Evolutionary conservation across 345 rosid species (phyloP).

Genomic region (Populus simonii): DNA sequence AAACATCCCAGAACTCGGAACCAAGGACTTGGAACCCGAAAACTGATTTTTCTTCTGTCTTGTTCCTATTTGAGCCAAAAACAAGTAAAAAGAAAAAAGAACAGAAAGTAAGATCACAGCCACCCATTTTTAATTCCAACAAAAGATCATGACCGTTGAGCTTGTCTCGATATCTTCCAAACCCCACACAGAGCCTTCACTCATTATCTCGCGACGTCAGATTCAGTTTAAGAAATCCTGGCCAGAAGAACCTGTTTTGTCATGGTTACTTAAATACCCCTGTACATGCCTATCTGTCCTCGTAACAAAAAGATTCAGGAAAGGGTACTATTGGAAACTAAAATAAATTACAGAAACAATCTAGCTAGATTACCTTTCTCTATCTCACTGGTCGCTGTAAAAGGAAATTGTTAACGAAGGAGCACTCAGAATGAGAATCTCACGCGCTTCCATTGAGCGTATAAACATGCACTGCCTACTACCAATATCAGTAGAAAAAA

Average conservation of each 20-base stretch:
- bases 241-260: slow-evolving; percentile 27
- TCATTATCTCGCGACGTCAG: slow-evolving; percentile 43
- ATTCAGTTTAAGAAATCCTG: slow-evolving; percentile 46
- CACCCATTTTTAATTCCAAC: slow-evolving; percentile 12
- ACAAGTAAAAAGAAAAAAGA: background rate
- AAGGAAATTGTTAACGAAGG: slow-evolving; percentile 24
- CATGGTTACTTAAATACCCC: slow-evolving; percentile 19
- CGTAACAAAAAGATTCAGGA: background rate
- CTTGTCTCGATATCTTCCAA: slow-evolving; percentile 27
- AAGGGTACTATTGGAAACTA: slow-evolving; percentile 15
- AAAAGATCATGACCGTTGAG: slow-evolving; percentile 38
- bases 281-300: rapidly evolving
- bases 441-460: slow-evolving; percentile 16
- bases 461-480: no score
- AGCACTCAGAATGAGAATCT: background rate
- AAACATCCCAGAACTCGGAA: background rate
- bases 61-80: background rate
- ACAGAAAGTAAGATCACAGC: slow-evolving; percentile 18
- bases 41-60: background rate
- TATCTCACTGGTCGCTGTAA: slow-evolving; percentile 27
- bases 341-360: slow-evolving; percentile 17
- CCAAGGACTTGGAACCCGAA: background rate
- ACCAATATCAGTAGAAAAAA: no score
- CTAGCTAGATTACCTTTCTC: slow-evolving; percentile 24
- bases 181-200: slow-evolving; percentile 21